Percentiles rank a stretch among this genome's conserved stretches.
Evolutionary conservation across 345 rosid genomes (phyloP).

Genomic region (Moricandia arvensis): DNA sequence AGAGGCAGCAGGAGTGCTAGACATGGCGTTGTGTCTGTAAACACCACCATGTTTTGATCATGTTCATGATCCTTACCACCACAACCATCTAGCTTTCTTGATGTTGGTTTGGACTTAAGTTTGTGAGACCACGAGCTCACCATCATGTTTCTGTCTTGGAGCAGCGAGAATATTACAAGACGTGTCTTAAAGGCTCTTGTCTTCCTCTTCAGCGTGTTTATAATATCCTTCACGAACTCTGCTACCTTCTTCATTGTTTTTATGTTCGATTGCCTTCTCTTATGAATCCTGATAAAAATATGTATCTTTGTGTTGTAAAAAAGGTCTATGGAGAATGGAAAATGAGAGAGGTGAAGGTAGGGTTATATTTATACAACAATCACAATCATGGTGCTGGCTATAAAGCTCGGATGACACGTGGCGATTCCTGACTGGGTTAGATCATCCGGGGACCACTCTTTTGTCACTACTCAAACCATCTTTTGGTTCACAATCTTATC

Average conservation of each 20-base stretch:
- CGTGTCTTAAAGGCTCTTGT: conserved; percentile 58
- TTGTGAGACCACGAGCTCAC: conserved; percentile 52
- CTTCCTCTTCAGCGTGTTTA: conserved; percentile 56
- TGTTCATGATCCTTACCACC: neutral
- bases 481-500: neutral
- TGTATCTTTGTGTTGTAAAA: neutral
- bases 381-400: neutral
- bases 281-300: too few relatives aligned
- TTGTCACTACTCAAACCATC: neutral
- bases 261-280: conserved; percentile 14
- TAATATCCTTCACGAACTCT: conserved; percentile 43
- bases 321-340: conserved; percentile 23
- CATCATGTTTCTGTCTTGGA: conserved; percentile 52
- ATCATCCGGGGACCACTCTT: conserved; percentile 11
- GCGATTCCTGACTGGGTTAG: conserved; percentile 6
- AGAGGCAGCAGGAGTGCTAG: conserved; percentile 30
- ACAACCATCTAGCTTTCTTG: conserved; percentile 13
- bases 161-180: conserved; percentile 57
- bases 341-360: conserved; percentile 13
- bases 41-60: conserved; percentile 31
- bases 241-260: conserved; percentile 45
- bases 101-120: conserved; percentile 41
- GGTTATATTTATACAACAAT: conserved; percentile 11
- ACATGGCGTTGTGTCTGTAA: conserved; percentile 24
- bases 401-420: conserved; percentile 13